phyloP scores from a whole-genome alignment of 805 yeast species.

The Candida coquimbonensis region DNA sequence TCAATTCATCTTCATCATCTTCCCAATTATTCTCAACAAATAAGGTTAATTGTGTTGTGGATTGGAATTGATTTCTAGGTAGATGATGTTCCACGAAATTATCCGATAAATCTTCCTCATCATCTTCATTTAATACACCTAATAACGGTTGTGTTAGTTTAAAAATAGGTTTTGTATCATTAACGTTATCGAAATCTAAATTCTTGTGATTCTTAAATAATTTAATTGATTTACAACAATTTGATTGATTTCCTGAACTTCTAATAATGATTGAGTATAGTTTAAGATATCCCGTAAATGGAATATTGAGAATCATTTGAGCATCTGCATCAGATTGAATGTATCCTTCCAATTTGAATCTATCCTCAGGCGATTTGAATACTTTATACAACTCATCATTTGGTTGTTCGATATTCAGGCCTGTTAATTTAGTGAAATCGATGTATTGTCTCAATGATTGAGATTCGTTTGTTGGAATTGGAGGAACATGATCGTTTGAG shows the following conservation, averaged over 20 bases:
- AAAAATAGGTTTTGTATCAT: conserved; percentile 41
- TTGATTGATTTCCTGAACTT: conserved; percentile 45
- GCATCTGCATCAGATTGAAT: conserved; percentile 72
- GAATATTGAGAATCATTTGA: conserved; percentile 70
- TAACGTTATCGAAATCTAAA: conserved; percentile 67
- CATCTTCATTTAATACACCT: conserved; percentile 45
- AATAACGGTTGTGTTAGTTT: conserved; percentile 57
- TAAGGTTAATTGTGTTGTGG: conserved; percentile 58
- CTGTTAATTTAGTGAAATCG: conserved; percentile 51
- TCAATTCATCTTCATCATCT: conserved; percentile 50
- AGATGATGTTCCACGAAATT: conserved; percentile 74
- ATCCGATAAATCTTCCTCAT: conserved; percentile 26
- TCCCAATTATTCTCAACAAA: conserved; percentile 64
- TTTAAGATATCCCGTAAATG: conserved; percentile 72
- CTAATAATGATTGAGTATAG: conserved; percentile 68
- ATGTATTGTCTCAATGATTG: conserved; percentile 63
- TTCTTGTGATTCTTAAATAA: conserved; percentile 63
- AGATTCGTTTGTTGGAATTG: conserved; percentile 61
- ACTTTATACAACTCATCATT: conserved; percentile 36
- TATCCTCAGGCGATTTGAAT: conserved; percentile 45
- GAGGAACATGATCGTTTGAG: conserved; percentile 35
- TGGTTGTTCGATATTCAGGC: conserved; percentile 53
- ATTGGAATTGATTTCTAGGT: conserved; percentile 69
- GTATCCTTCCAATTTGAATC: conserved; percentile 39
- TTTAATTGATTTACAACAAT: conserved; percentile 65